Evolutionary conservation across 805 yeast species (phyloP).

Genomic region (Ogataea corticis): DNA sequence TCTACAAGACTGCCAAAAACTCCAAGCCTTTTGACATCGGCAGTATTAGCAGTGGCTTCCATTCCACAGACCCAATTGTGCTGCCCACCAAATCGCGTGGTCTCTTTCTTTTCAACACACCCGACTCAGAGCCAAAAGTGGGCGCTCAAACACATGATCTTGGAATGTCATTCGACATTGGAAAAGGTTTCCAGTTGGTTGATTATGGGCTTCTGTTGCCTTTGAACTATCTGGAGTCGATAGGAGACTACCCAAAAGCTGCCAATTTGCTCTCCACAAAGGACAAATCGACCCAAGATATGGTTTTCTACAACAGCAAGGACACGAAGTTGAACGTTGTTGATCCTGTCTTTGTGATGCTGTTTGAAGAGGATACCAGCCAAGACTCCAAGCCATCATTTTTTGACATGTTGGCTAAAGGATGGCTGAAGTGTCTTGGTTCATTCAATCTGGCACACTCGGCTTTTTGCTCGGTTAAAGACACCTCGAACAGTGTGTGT

Average conservation of each 20-base stretch:
- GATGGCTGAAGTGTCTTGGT: constrained; percentile 39
- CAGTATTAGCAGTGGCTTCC: constrained; percentile 14
- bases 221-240: constrained; percentile 21
- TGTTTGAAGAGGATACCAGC: constrained; percentile 32
- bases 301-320: constrained; percentile 29
- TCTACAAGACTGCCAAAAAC: constrained; percentile 13
- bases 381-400: constrained; percentile 23
- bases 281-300: neutral
- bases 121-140: too few species aligned
- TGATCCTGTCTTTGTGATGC: constrained; percentile 41
- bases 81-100: constrained; percentile 38
- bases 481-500: constrained; percentile 38
- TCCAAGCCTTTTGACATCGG: constrained; percentile 14
- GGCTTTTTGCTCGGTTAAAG: constrained; percentile 42
- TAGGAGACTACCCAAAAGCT: constrained; percentile 9
- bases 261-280: neutral
- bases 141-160: constrained; percentile 27
- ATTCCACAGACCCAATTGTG: constrained; percentile 16
- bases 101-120: constrained; percentile 40
- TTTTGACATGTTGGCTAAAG: constrained; percentile 43
- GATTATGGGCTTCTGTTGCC: constrained; percentile 44
- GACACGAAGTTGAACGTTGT: constrained; percentile 20
- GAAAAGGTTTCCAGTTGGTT: constrained; percentile 35
- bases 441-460: constrained; percentile 41
- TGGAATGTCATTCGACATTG: constrained; percentile 41